Evolutionary conservation across 176 grass and related monocot genomes (phyloP).

Genomic region (Lolium perenne): DNA sequence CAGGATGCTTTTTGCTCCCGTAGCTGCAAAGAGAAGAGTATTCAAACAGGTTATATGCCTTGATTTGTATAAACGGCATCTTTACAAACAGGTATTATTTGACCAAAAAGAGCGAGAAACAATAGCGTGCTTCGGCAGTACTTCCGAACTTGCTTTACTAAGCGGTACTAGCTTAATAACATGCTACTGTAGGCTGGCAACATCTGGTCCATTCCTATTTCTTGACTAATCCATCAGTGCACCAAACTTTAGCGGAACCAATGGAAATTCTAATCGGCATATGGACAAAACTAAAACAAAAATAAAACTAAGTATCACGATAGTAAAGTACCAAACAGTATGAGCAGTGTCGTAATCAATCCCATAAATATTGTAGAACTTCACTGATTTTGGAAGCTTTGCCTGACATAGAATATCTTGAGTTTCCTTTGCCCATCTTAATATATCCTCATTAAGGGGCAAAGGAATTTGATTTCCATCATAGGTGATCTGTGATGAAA

Average conservation of each 20-base stretch:
- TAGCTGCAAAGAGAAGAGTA: conserved; percentile 62
- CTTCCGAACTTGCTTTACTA: neutral
- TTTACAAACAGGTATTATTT: neutral
- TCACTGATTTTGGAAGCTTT: conserved; percentile 91
- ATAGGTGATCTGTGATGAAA: conserved; percentile 66
- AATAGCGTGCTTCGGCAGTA: neutral
- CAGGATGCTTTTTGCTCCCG: conserved; percentile 67
- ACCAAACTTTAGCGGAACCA: conserved; percentile 2
- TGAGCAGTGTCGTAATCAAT: conserved; percentile 81
- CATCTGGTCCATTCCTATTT: neutral
- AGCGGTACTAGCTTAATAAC: neutral
- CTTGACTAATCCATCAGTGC: conserved; percentile 3
- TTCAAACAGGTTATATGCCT: neutral
- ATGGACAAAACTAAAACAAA: conserved; percentile 14
- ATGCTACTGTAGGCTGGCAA: neutral
- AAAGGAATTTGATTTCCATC: conserved; percentile 69
- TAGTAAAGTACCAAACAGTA: conserved; percentile 70
- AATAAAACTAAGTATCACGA: neutral
- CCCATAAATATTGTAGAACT: conserved; percentile 97
- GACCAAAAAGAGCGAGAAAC: neutral
- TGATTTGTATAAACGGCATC: neutral
- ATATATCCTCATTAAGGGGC: conserved; percentile 78
- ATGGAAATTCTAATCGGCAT: neutral
- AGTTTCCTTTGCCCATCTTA: conserved; percentile 94
- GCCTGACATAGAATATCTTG: conserved; percentile 66